Base-by-base conservation (phyloP, 495 filamentous ascomycete species). In the Cercophora sp. region DNA sequence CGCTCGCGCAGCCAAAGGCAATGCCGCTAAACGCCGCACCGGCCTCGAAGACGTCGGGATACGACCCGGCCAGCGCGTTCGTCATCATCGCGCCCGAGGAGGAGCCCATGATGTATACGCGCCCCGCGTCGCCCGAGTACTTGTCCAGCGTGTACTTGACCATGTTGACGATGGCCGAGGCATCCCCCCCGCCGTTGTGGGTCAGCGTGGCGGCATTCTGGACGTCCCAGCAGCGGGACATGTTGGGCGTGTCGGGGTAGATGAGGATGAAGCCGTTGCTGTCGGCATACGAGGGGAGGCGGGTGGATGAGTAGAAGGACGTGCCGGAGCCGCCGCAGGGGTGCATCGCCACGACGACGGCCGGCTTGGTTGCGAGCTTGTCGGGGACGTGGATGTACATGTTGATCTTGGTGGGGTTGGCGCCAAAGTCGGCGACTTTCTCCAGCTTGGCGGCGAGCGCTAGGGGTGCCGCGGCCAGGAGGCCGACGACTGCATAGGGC, bases 201-300 rank as follows among this genome's bases (percentile, higher is more conserved):
- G 44, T 48, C 8, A 48, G 44, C 5, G 44, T 34, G 4, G 44
- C 26, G 13, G 16, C 29, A 19, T 32, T 34, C 9, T 32, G 29
- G 1, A 48, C 44, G 25, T 48, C 44, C 44, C 44, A 48, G 25
- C 44, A 48, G 44, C 16, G 26, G 27, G 26, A 32, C 26, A 32
- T 67, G 45, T 72, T 65, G 4, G 65, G 62, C 16, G 67, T 66
- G 3, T 55, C 44, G 2, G 75, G 74, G 59, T 72, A 79, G 54
- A 78, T 75, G 32, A 75, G 44, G 45, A 78, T 73, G 56, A 76
- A 73, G 42, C 72, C 72, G 48, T 74, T 55, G n/a, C 55, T 51
- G 48, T 78, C 73, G 11, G 74, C 70, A 16, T 58, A 61, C 46
- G 56, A 60, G 4, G 63, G 57, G 8, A 62, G 58, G 50, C 56